A percentile compares a stretch with the other conserved stretches of the same genome.
These are phyloP conservation scores for Barnettozyma pratensis DNA, from an alignment of 805 yeast genomes.

Conservation along the genomic window DNA sequence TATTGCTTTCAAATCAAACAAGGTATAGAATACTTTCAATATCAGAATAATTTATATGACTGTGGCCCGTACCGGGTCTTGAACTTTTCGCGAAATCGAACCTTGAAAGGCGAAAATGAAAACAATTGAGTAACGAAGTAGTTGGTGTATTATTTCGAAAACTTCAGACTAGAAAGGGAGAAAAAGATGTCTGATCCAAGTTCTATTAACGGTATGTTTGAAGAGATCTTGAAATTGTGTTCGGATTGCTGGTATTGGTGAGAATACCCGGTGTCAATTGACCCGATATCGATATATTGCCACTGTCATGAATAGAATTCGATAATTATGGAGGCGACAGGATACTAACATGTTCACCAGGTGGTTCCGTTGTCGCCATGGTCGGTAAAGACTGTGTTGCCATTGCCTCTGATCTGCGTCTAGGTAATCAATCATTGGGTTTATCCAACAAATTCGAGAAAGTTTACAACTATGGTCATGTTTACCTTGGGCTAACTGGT, in stretches of 20 bases:
- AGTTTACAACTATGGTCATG: conserved; percentile 79
- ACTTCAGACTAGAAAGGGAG: too few relatives aligned
- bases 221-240: background rate
- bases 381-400: conserved; percentile 98
- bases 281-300: background rate
- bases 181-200: conserved; percentile 67
- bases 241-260: background rate
- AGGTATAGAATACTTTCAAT: conserved; percentile 6
- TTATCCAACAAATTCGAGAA: conserved; percentile 91
- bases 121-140: background rate
- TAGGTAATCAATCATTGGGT: conserved; percentile 92
- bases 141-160: too few relatives aligned
- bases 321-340: background rate
- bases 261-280: background rate
- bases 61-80: background rate
- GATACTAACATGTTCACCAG: conserved; percentile 27
- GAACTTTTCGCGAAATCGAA: background rate
- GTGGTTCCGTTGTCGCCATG: conserved; percentile 99
- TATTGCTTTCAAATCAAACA: conserved; percentile 20
- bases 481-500: conserved; percentile 89
- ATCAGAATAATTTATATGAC: background rate
- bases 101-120: background rate
- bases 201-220: conserved; percentile 60
- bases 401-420: conserved; percentile 89
- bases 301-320: background rate